A percentile compares a stretch with the other conserved stretches of the same genome.
phyloP scores from a whole-genome alignment of 225 moss, liverwort and hornwort genomes.

The Marchantia polymorpha region DNA sequence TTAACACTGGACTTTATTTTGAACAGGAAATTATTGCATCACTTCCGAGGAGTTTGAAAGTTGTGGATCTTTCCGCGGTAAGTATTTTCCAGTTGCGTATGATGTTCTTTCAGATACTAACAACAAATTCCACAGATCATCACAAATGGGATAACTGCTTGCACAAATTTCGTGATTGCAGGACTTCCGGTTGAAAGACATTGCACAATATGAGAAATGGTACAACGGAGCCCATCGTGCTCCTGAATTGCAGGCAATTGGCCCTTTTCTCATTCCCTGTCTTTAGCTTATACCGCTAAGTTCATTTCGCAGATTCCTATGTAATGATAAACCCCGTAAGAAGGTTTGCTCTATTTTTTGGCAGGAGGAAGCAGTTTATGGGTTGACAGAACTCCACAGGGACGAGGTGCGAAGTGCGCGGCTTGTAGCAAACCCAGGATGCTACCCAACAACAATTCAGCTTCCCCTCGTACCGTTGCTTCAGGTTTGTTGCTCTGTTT shows the following conservation, averaged over 20 bases:
- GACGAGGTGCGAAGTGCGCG: constrained; percentile 64
- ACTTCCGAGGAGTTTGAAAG: constrained; percentile 73
- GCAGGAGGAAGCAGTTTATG: constrained; percentile 84
- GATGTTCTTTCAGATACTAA: background rate
- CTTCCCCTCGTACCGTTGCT: constrained; percentile 80
- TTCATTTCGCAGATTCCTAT: background rate
- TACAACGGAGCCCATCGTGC: constrained; percentile 87
- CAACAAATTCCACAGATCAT: background rate
- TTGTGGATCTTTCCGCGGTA: constrained; percentile 88
- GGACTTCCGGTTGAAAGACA: constrained; percentile 75
- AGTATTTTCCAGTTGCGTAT: constrained; percentile 20
- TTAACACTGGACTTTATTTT: constrained; percentile 4
- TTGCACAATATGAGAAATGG: constrained; percentile 78
- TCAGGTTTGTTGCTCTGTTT: constrained; percentile 36
- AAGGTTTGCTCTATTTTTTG: background rate
- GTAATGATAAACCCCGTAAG: background rate
- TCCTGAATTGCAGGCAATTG: constrained; percentile 66
- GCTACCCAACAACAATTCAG: constrained; percentile 83
- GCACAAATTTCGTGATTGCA: constrained; percentile 21
- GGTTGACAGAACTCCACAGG: constrained; percentile 70
- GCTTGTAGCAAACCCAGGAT: constrained; percentile 86
- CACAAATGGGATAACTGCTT: background rate
- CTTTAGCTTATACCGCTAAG: background rate
- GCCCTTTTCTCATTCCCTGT: background rate
- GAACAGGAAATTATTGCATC: constrained; percentile 87